Evolutionary conservation across 495 filamentous ascomycete species (phyloP).

Genomic region (Podospora pseudoanserina): DNA sequence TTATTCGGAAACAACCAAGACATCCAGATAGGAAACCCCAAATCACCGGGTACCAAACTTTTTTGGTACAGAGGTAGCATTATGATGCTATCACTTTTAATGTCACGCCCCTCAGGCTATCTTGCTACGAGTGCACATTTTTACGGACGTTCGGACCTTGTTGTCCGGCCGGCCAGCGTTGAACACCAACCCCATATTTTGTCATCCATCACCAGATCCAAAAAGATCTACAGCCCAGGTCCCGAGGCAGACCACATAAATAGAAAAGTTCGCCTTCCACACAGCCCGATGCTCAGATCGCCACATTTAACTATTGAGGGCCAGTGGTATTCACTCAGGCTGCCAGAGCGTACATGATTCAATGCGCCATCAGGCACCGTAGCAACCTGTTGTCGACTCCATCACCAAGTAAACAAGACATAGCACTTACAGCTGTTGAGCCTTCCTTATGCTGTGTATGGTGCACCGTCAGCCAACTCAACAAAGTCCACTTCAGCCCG

Average conservation of each 20-base stretch:
- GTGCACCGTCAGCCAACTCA: background rate
- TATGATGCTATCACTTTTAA: background rate
- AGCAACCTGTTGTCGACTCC: too few species aligned
- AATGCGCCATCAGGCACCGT: background rate
- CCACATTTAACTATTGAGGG: background rate
- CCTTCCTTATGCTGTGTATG: too few species aligned
- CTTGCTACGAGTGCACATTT: background rate
- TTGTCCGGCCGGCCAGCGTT: background rate
- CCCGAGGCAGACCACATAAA: background rate
- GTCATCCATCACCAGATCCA: background rate
- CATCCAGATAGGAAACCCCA: background rate
- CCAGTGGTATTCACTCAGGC: background rate
- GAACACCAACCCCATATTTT: background rate
- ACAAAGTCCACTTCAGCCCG: background rate
- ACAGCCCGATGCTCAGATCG: background rate
- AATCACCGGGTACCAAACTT: background rate
- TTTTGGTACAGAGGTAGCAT: background rate
- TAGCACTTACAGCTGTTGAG: too few species aligned
- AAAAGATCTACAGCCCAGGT: background rate
- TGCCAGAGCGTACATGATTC: background rate
- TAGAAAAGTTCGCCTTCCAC: background rate
- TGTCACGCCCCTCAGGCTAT: background rate
- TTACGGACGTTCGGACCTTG: background rate
- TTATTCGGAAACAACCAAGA: background rate
- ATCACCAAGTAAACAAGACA: too few species aligned